Percentiles rank a stretch among this genome's conserved stretches.
These are phyloP conservation scores for Acanthamoeba royreba DNA, from an alignment of 208 protist genomes.

Conservation along the genomic window DNA sequence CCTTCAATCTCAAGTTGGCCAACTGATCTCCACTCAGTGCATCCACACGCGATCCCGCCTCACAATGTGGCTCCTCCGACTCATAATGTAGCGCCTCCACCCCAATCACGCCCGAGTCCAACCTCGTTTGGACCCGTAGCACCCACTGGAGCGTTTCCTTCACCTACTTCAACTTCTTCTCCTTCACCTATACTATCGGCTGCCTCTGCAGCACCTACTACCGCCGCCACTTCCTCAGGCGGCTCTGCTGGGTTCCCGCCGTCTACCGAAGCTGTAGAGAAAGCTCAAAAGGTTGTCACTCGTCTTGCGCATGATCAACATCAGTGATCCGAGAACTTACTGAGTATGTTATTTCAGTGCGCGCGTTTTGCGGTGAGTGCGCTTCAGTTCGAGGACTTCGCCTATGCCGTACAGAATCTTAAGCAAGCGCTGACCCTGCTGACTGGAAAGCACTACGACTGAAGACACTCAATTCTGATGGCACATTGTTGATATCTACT, in stretches of 20 bases:
- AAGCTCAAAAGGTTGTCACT: not conserved
- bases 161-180: not conserved
- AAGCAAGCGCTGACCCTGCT: not conserved
- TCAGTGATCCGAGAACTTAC: too few species aligned
- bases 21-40: too few species aligned
- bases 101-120: too few species aligned
- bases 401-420: constrained; percentile 19
- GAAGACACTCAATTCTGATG: too few species aligned
- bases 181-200: not conserved
- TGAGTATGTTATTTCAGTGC: not conserved
- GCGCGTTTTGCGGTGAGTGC: constrained; percentile 37
- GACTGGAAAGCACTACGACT: not conserved
- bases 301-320: too few species aligned
- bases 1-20: not conserved
- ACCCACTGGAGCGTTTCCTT: not conserved
- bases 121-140: too few species aligned
- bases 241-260: not conserved
- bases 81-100: too few species aligned
- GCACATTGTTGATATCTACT: too few species aligned
- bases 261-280: not conserved
- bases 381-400: constrained; percentile 19
- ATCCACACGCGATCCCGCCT: too few species aligned
- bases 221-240: not conserved
- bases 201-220: too few species aligned
- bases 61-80: too few species aligned